Conservation (phyloP, 176 grass and related monocot species). For the Themeda triandra region DNA sequence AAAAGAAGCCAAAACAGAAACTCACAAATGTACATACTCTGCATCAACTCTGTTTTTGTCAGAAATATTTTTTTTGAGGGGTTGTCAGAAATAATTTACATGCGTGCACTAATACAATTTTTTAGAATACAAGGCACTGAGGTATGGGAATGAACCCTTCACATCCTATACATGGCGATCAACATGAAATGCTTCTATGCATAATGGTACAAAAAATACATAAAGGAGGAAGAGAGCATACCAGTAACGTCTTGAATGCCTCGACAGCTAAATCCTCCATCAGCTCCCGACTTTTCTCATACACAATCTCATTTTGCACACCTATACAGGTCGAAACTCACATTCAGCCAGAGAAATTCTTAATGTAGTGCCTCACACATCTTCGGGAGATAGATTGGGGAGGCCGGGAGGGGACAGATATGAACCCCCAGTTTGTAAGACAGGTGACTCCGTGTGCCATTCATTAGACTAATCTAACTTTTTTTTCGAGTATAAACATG, state of each 20-base stretch:
- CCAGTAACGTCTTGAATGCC: slow-evolving; percentile 65
- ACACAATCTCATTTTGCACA: slow-evolving; percentile 78
- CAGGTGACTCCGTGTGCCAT: neutral
- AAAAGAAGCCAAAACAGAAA: neutral
- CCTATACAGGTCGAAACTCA: slow-evolving; percentile 24
- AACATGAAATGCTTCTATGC: slow-evolving; percentile 1
- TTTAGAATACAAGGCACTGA: neutral
- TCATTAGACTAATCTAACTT: neutral
- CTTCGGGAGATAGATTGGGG: neutral
- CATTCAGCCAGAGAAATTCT: slow-evolving; percentile 6
- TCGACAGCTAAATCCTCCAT: slow-evolving; percentile 69
- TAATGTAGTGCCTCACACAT: neutral
- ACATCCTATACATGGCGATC: neutral
- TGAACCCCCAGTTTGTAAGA: neutral
- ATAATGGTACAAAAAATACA: neutral
- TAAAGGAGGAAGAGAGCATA: slow-evolving; percentile 6
- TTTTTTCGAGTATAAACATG: neutral
- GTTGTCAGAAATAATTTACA: neutral
- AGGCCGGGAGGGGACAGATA: neutral
- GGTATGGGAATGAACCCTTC: neutral
- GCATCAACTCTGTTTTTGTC: neutral
- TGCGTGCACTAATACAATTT: neutral
- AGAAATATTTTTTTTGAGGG: neutral
- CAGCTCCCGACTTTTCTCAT: slow-evolving; percentile 52
- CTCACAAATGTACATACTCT: neutral